Evolutionary conservation across 176 grass and related monocot species (phyloP).

Genomic region (Paspalum vaginatum): DNA sequence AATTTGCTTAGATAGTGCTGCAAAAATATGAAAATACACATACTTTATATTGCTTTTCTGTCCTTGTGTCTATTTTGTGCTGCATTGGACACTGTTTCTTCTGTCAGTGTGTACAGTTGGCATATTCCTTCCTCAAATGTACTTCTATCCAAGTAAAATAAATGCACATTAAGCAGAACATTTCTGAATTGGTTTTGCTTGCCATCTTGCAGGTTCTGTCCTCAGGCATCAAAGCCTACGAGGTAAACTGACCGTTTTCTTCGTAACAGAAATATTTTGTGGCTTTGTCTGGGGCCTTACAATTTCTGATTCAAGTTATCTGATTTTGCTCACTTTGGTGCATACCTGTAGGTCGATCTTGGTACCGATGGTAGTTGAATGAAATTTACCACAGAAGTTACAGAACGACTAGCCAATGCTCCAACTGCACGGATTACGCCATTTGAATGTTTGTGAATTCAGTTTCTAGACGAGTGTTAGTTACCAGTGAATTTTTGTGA

Average conservation of each 20-base stretch:
- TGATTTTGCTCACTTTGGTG: conserved; percentile 15
- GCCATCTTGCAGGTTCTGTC: conserved; percentile 76
- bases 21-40: background rate
- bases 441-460: conserved; percentile 33
- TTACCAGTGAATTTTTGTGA: conserved; percentile 33
- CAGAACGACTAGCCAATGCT: background rate
- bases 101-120: background rate
- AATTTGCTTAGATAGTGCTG: background rate
- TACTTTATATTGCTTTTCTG: background rate
- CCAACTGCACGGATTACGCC: background rate
- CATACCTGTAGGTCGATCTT: conserved; percentile 72
- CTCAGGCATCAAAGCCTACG: conserved; percentile 90
- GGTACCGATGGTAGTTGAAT: conserved; percentile 82
- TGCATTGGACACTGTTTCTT: background rate
- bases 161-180: background rate
- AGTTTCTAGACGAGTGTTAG: conserved; percentile 29
- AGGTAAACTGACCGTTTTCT: conserved; percentile 57
- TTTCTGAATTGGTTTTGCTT: conserved; percentile 20
- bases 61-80: background rate
- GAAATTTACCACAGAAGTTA: conserved; percentile 31
- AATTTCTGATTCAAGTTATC: background rate
- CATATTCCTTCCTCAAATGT: background rate
- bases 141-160: background rate
- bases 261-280: background rate
- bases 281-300: background rate